Conservation (phyloP, 192 early-diverging fungal species). For the Coemansia sp. region DNA sequence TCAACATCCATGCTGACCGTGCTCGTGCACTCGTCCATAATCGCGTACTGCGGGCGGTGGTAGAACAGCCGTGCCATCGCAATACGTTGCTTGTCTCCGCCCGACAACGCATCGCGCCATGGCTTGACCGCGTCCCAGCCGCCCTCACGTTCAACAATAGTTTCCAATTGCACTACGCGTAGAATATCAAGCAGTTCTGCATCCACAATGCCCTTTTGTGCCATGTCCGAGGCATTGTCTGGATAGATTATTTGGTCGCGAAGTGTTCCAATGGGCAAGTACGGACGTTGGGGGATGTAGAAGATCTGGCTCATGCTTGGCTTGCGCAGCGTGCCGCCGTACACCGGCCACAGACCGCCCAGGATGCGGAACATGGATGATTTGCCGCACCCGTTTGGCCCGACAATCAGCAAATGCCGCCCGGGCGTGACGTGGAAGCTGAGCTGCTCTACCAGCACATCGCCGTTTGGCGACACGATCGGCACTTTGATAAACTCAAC, state of each 20-base stretch:
- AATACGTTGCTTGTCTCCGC: constrained; percentile 95
- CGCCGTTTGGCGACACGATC: constrained; percentile 93
- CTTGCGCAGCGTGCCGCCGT: constrained; percentile 74
- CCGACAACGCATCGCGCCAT: constrained; percentile 92
- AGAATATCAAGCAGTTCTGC: constrained; percentile 76
- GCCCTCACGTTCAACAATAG: constrained; percentile 86
- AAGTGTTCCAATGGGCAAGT: constrained; percentile 88
- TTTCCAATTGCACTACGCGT: constrained; percentile 76
- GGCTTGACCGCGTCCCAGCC: constrained; percentile 85
- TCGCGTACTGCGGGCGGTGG: constrained; percentile 91
- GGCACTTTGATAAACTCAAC: constrained; percentile 92
- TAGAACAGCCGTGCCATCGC: constrained; percentile 98
- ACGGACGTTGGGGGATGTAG: constrained; percentile 99
- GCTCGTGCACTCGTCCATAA: constrained; percentile 92
- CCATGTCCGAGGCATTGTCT: constrained; percentile 80
- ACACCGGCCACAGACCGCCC: constrained; percentile 94
- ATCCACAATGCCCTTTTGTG: constrained; percentile 68
- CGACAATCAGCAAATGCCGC: constrained; percentile 88
- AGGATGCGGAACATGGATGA: constrained; percentile 94
- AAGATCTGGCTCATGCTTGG: constrained; percentile 87
- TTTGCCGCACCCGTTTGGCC: constrained; percentile 95
- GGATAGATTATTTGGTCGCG: constrained; percentile 99
- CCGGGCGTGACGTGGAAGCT: constrained; percentile 88
- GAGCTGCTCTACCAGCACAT: constrained; percentile 83
- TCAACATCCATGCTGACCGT: constrained; percentile 96